Base-by-base conservation (phyloP, 768 basidiomycete species). In the Boletus sensibilis region DNA sequence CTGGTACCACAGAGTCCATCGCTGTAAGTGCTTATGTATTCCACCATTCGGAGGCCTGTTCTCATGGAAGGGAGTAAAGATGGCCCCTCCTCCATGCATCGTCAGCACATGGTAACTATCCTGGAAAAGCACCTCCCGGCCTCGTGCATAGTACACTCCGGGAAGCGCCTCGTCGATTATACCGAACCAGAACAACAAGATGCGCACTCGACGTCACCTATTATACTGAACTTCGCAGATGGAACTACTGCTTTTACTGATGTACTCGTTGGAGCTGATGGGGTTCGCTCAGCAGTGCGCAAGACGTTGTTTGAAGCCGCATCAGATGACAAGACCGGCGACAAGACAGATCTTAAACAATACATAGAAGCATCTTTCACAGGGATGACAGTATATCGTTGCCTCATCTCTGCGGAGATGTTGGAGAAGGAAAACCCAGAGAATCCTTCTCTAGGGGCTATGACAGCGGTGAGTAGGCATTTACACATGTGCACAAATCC, bases 191-290 rank as follows among this genome's bases (percentile, higher is more conserved):
- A 57, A 18, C 37, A 59, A 35, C 50, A 47, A 9, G 41, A 53
- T 16, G 69, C 75, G 46, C 71, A 69, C 5, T 70, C 72, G 27
- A 68, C 54, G 3, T 63, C 29, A 5, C 31, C 47, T 0, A 64
- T 61, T 6, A 34, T 14, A 11, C 60, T 65, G 4, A 29, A 52
- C 5, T 65, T 65, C 6, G 18, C 58, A 4, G 65, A 65, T 31
- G 61, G 61, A 1, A 58, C 58, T 2, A 47, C 34, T 2, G 46
- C 72, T 7, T 66, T 60, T 27, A 70, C 78, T 13, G 75, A 81
- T 50, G 59, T 81, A 16, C 72, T 80, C 7, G 58, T 81, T 42
- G 80, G 78, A 5, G 77, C 77, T 31, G 79, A 80, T 58, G 80
- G 80, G 3, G 69, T 81, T 20, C 69, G 64, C 16, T 69, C 67